phyloP scores from a whole-genome alignment of 805 yeast species.

The Lipomyces lipofer region DNA sequence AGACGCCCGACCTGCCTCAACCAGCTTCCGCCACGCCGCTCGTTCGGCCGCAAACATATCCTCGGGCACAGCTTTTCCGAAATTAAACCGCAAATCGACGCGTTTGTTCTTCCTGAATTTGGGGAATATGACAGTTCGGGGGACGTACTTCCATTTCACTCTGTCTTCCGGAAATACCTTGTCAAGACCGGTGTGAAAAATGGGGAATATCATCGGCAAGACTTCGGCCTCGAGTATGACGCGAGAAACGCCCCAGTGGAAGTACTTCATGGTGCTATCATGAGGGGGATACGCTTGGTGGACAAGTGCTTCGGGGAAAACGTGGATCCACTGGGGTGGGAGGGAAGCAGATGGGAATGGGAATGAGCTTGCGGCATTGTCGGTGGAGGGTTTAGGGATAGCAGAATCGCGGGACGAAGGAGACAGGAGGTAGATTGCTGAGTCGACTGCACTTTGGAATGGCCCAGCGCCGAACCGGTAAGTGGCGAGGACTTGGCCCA shows the following conservation, averaged over 20 bases:
- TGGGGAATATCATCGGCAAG: slow-evolving; percentile 85
- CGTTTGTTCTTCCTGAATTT: slow-evolving; percentile 7
- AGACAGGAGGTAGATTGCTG: slow-evolving; percentile 73
- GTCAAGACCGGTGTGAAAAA: slow-evolving; percentile 83
- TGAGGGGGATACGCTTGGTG: slow-evolving; percentile 77
- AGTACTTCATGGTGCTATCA: slow-evolving; percentile 85
- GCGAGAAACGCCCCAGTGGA: slow-evolving; percentile 93
- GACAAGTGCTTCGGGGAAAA: slow-evolving; percentile 94
- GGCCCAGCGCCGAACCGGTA: slow-evolving; percentile 91
- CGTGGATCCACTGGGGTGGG: slow-evolving; percentile 72
- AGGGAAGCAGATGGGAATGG: background rate
- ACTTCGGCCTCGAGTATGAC: slow-evolving; percentile 76
- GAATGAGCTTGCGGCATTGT: too few species aligned
- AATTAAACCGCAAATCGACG: slow-evolving; percentile 57
- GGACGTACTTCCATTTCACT: slow-evolving; percentile 55
- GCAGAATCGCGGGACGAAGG: slow-evolving; percentile 9
- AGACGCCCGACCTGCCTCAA: slow-evolving; percentile 53
- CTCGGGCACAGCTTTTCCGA: slow-evolving; percentile 74
- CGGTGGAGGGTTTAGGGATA: background rate
- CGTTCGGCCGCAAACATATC: slow-evolving; percentile 60
- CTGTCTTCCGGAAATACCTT: slow-evolving; percentile 76
- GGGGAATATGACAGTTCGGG: slow-evolving; percentile 47
- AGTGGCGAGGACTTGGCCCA: slow-evolving; percentile 87
- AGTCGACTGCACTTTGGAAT: slow-evolving; percentile 86
- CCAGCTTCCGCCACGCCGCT: slow-evolving; percentile 65